Conservation (phyloP, 2,329 filamentous ascomycete species). For the Penicillium hesseltinei region DNA sequence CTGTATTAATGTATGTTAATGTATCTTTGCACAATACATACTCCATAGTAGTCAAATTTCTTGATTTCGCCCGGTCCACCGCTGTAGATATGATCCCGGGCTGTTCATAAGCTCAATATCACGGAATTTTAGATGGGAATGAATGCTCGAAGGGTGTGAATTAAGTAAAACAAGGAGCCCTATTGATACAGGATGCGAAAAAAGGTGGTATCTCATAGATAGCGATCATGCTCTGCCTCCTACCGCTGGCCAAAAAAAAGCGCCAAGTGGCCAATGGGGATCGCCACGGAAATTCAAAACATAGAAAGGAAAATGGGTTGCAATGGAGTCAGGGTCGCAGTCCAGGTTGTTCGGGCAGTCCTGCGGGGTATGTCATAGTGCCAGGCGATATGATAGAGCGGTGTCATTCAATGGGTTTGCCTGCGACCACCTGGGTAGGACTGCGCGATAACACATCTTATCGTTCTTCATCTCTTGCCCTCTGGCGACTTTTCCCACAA, state of each 20-base stretch:
- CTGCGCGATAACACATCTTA: background rate
- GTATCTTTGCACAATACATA: background rate
- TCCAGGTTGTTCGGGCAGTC: background rate
- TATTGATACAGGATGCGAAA: conserved; percentile 25
- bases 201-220: conserved; percentile 28
- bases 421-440: background rate
- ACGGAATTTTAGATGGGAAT: too few species aligned
- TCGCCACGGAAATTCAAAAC: conserved; percentile 14
- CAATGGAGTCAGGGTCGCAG: too few species aligned
- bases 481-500: background rate
- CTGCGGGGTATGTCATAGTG: background rate
- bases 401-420: background rate
- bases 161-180: conserved; percentile 18
- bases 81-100: background rate
- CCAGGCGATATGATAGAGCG: background rate
- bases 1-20: background rate
- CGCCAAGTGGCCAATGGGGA: conserved; percentile 5
- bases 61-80: background rate
- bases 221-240: conserved; percentile 16
- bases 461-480: background rate
- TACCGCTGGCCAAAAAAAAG: conserved; percentile 21
- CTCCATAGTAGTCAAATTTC: background rate
- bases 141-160: conserved; percentile 14
- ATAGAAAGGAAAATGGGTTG: background rate
- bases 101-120: background rate